These are phyloP conservation scores for Penicillium bialowiezense DNA, from an alignment of 495 filamentous ascomycete genomes.

Conservation along the genomic window DNA sequence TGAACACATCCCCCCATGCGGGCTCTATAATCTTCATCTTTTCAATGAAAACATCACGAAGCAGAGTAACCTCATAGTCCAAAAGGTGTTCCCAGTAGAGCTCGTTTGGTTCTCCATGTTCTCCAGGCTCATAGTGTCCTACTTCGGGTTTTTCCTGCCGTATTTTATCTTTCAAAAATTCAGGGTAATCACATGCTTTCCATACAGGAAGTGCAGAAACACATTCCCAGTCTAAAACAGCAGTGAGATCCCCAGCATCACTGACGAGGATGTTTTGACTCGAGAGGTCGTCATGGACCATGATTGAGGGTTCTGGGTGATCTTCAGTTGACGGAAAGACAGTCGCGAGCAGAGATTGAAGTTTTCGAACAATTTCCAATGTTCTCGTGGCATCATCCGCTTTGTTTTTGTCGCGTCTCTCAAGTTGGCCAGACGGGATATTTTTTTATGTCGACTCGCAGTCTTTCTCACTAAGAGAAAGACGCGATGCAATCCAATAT, in stretches of 20 bases:
- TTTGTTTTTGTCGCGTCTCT: not conserved
- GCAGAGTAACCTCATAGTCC: conserved; percentile 31
- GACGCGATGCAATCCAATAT: not conserved
- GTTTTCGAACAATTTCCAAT: conserved; percentile 3
- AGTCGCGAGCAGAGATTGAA: not conserved
- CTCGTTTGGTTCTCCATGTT: conserved; percentile 24
- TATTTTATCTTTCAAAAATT: conserved; percentile 32
- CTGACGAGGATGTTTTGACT: conserved; percentile 50
- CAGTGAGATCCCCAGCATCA: conserved; percentile 38
- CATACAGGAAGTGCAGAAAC: conserved; percentile 46
- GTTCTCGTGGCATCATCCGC: conserved; percentile 5
- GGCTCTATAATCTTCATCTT: conserved; percentile 27
- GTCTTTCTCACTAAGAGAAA: conserved; percentile 3
- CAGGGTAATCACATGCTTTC: conserved; percentile 42
- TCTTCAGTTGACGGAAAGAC: conserved; percentile 1
- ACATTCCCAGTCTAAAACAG: conserved; percentile 53
- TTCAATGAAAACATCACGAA: conserved; percentile 28
- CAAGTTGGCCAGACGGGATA: conserved; percentile 3
- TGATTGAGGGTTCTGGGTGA: conserved; percentile 1
- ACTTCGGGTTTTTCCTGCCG: conserved; percentile 28
- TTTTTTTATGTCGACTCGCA: not conserved
- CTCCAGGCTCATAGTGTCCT: conserved; percentile 16
- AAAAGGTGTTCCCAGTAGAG: conserved; percentile 22
- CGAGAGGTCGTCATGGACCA: conserved; percentile 44
- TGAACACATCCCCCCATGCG: conserved; percentile 17